Conservation (phyloP, 164 flowering plant species). For the Tetrastigma voinierianum region DNA sequence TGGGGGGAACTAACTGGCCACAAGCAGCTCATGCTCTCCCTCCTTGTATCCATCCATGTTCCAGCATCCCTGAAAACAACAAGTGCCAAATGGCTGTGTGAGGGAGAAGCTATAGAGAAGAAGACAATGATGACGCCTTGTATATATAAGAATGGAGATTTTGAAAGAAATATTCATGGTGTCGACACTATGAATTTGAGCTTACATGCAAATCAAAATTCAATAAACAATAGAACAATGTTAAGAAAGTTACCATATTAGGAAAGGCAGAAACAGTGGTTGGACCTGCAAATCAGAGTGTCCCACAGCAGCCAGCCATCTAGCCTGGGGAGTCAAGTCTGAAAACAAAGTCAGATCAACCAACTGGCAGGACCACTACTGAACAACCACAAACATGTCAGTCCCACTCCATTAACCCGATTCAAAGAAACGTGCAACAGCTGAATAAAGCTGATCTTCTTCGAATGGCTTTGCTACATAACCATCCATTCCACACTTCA, state of each 20-base stretch:
- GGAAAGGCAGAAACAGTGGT: conserved; percentile 5
- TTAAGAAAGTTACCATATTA: conserved; percentile 16
- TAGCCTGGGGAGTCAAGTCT: background rate
- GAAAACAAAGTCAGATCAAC: conserved; percentile 3
- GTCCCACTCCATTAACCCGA: conserved; percentile 30
- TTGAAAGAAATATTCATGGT: background rate
- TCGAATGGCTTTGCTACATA: conserved; percentile 91
- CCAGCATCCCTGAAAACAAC: conserved; percentile 15
- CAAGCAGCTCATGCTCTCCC: background rate
- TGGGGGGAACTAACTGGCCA: background rate
- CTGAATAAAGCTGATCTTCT: conserved; percentile 72
- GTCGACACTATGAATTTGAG: background rate
- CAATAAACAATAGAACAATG: background rate
- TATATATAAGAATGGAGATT: too few relatives aligned
- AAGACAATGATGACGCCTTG: too few relatives aligned
- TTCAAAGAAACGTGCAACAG: conserved; percentile 67
- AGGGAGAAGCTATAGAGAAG: too few relatives aligned
- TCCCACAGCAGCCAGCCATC: conserved; percentile 1
- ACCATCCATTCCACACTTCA: conserved; percentile 85
- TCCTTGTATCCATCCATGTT: background rate
- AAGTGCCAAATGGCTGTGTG: background rate
- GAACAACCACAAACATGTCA: conserved; percentile 5
- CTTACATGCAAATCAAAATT: background rate
- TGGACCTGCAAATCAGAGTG: background rate
- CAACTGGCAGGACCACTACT: conserved; percentile 2